Evolutionary conservation across 2,329 filamentous ascomycete species (phyloP), one percentile per base, ranked within the genome.

Genomic region (Colletotrichum spinosum): DNA sequence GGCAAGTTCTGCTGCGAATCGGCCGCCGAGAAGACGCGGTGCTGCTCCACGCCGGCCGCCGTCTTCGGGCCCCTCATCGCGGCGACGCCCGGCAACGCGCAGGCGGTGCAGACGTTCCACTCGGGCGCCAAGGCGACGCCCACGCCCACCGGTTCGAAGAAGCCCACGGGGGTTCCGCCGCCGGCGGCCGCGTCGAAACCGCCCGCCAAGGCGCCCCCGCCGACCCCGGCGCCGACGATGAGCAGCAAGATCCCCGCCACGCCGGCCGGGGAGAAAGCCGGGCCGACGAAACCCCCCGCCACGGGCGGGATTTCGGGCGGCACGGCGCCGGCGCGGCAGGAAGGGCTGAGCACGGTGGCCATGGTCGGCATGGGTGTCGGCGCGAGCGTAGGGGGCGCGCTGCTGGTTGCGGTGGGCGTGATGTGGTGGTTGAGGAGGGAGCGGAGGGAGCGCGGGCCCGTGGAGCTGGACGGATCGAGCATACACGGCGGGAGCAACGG

Each of bases 1-100:
- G 62, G 62, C 44, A 65, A 62, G 52, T 65, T 65, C 46, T 65
- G 62, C 58, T 65, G 62, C 58, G 62, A 65, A 15, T 65, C 62
- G 13, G 58, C 58, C 45, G 58, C 58, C 11, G 62, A 65, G 41
- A 65, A 62, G 62, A 55, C 62, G 57, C 58, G 62, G 25, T 65
- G 62, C 52, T 65, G 62, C 46, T 48, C 44, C 52, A 65, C 62
- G 52, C 58, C 62, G 1, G 39, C 52, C 0, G 62, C 62, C 52
- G 1, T 65, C 58, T 65, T 65, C 35, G 62, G 62, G 8, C 62
- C 62, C 11, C 41, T 65, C n/a, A 56, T 65, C 41, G 39, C 58
- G 13, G 62, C 62, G 8, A 62, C 62, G 9, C 62, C 52, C 8
- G 62, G 62, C 17, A 65, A 65, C 37, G 62, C 62, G 34, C 38